Base-by-base conservation (phyloP, 164 flowering plant genomes). In the Vitis labrusca region DNA sequence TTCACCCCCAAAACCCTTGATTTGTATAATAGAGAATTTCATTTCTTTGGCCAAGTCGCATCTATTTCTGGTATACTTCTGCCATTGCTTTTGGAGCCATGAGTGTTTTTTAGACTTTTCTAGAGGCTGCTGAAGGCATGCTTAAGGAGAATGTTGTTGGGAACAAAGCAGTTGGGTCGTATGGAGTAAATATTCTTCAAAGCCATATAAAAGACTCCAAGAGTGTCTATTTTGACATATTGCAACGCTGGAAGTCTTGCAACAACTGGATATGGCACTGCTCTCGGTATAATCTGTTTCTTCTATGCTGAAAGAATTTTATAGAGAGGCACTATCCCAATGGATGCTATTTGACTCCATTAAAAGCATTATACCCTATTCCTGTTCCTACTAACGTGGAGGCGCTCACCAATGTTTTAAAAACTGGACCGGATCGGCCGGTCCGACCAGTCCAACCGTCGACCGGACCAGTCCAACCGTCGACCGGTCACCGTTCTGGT, bases 191-290 rank as follows among this genome's bases (percentile, higher is more conserved):
- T 74, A 81, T 80, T 71, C 68, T 96, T 67, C 78, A 63, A 55
- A 13, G 68, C 59, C 86, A 83, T 50, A 72, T 64, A 56, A 77
- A 79, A 59, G 77, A 73, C 54, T 69, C 81, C n/a, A 63, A 78
- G 10, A 81, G 68, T 61, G 15, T 90, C 92, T 64, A 78, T 93
- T 71, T 77, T 96, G 77, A 96, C 98, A 63, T 97, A 96, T 78
- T 96, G 99, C 89, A 96, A 96, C 85, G 93, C 99, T 75, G 98
- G 99, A 79, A 93, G 99, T 77, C 93, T 95, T 69, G 99, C 99
- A 70, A 95, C 99, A 59, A 98, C 99, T 82, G 99, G 99, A 80
- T 91, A 93, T 87, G 97, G 99, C 70, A 93, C 99, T 74, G 99
- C 99, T 47, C 83, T 95, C 29, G 98, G 99, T 64, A 91, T 95